Conservation (phyloP, 163 green algal species). For the Picocystis sp. region DNA sequence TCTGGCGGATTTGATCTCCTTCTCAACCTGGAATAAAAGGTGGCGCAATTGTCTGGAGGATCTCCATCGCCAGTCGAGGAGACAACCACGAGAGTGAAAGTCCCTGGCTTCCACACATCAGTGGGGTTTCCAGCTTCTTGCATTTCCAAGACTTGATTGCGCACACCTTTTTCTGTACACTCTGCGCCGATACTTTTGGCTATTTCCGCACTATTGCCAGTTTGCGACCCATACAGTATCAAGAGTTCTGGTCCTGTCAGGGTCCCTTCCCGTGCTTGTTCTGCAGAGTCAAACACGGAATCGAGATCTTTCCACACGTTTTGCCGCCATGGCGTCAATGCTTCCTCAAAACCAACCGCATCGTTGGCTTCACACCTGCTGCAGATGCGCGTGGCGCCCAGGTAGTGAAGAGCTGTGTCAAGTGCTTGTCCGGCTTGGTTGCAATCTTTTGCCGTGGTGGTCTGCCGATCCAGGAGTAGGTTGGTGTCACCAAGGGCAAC, state of each 20-base stretch:
- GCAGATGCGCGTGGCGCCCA: constrained; percentile 5
- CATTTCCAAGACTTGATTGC: constrained; percentile 37
- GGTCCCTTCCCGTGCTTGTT: no score
- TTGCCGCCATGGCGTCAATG: constrained; percentile 6
- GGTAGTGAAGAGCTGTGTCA: constrained; percentile 2
- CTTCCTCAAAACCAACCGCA: constrained; percentile 13
- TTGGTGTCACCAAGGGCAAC: constrained; percentile 16
- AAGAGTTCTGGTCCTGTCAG: background rate
- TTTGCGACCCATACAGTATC: constrained; percentile 79
- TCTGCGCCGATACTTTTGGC: constrained; percentile 66
- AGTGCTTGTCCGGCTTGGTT: constrained; percentile 14
- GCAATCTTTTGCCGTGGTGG: constrained; percentile 19
- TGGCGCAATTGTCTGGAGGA: constrained; percentile 72
- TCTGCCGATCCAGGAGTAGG: constrained; percentile 15
- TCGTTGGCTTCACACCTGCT: constrained; percentile 13
- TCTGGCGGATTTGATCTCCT: constrained; percentile 3
- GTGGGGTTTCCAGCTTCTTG: constrained; percentile 52
- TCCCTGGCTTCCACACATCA: background rate
- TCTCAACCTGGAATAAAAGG: constrained; percentile 33
- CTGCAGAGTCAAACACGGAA: no score
- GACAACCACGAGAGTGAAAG: constrained; percentile 59
- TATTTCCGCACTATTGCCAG: constrained; percentile 78
- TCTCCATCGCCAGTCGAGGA: constrained; percentile 70
- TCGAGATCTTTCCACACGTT: no score
- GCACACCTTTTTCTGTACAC: constrained; percentile 31